Base-by-base conservation (phyloP, 2,329 filamentous ascomycete genomes). In the Pyrenophora seminiperda region DNA sequence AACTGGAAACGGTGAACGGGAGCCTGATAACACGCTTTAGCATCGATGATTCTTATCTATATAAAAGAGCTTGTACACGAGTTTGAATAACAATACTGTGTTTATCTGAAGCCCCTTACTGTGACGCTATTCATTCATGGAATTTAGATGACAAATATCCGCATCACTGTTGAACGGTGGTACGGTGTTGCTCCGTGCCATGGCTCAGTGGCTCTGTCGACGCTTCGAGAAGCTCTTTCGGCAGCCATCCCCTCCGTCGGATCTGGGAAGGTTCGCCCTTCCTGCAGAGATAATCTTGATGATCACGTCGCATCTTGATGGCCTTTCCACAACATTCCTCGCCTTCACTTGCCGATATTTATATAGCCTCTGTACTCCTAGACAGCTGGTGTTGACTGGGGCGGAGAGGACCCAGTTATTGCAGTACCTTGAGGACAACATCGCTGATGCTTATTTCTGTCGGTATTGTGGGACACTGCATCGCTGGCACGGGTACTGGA, bases 391-490 rank as follows among this genome's bases (percentile, higher is more conserved):
- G 19, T 27, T 56, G 13, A 19, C 53, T 40, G 5, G 10, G 14
- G 19, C 39, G 37, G 52, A 58, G 24, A 59, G 46, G 38, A 24
- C 58, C 54, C 31, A 50, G 40, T 44, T 63, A 17, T 47, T 62
- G 14, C 51, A 56, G 9, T 47, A 50, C 37, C 53, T 63, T 1
- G 58, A 65, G 34, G 55, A 47, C 27, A 53, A 62, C 30, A 37
- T 49, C 1, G 17, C 49, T 9, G 29, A n/a, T 15, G 30, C 55
- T 2, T 60, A 63, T 41, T 62, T 50, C 48, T 63, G 62, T 36
- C 47, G 54, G 46, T 32, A 43, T 29, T 65, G 61, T 40, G 36
- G 41, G 10, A 61, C 54, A 42, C 55, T 65, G 6, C 59, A 63
- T 47, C 47, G 45, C 38, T 65, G 60, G 55, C 49, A 56, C 42